Conservation (phyloP, 768 basidiomycete species). For the Termitomyces sp. region DNA sequence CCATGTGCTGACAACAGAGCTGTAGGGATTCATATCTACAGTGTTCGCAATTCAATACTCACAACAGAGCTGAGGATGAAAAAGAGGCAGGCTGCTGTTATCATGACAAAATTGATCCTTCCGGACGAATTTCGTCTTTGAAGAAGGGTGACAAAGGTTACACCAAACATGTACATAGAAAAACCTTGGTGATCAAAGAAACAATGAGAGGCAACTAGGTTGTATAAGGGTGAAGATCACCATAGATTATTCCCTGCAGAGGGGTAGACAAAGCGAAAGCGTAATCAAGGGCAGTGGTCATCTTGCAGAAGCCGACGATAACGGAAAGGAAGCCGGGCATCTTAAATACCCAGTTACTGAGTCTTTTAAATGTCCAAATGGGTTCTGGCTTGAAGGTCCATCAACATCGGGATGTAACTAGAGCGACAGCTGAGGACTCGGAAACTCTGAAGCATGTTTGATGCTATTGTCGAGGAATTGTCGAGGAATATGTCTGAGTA, state of each 20-base stretch:
- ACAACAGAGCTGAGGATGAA: not conserved
- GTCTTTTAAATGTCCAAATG: not conserved
- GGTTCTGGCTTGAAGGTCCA: no score
- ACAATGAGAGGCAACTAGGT: not conserved
- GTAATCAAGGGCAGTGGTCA: not conserved
- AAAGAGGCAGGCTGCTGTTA: not conserved
- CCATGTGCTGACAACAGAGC: not conserved
- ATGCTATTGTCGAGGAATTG: no score
- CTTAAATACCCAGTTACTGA: not conserved
- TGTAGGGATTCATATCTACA: no score
- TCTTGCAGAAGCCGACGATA: not conserved
- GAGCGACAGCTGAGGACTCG: no score
- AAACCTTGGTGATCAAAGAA: not conserved
- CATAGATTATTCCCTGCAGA: not conserved
- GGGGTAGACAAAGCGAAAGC: not conserved
- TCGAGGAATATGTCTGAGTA: no score
- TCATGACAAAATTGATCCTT: not conserved
- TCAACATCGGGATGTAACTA: no score
- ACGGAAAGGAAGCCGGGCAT: no score
- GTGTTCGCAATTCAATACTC: not conserved
- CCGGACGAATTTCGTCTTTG: not conserved
- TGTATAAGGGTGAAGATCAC: not conserved
- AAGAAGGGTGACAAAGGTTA: not conserved
- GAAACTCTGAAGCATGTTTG: no score
- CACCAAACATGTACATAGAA: not conserved